Base-by-base conservation (phyloP, 805 yeast species). In the Lipomyces chichibuensis region DNA sequence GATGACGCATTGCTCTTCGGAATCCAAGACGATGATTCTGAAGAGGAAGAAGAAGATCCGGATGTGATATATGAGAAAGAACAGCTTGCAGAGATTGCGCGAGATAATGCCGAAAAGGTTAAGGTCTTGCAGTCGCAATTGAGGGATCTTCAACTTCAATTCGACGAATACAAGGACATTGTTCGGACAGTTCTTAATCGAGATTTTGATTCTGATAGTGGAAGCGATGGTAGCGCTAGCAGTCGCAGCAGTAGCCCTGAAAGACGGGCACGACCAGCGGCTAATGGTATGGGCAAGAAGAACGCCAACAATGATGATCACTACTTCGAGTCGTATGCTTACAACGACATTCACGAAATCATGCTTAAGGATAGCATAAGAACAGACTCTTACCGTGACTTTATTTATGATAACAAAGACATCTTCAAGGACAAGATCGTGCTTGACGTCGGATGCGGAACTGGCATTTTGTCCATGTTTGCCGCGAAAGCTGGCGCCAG, bases 401-500 rank as follows among this genome's bases (percentile, higher is more conserved):
- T 98, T 63, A 95, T 95, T 78, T 87, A 87, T 81, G 92, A 91
- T 78, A 95, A 95, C 83, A 88, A 88, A 75, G 90, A 89, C 73
- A 80, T 92, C 63, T 94, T 95, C 83, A 92, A 92, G 78, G 98
- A 88, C 79, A 95, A 95, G 82, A 81, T 94, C 69, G 99, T 95
- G 7, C 83, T 95, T 65, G 99, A 95, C 80, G 99, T 95, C 65
- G 99, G 99, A 60, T 96, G 99, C 80, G 99, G 99, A 73, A 95
- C 99, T 25, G 99, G 99, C 73, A 92, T 95, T 72, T 81, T 95
- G 70, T 93, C 98, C 32, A 91, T 95, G 97, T 95, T 95, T 83
- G 98, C 98, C 20, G 97, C 94, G 60, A 89, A 88, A 76, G 96
- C 98, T n/a, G 99, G 99, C 72, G 99, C 99, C 70, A 92, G 92